These are phyloP conservation scores for Euptelea pleiosperma DNA, from an alignment of 164 flowering plant genomes.

Conservation along the genomic window DNA sequence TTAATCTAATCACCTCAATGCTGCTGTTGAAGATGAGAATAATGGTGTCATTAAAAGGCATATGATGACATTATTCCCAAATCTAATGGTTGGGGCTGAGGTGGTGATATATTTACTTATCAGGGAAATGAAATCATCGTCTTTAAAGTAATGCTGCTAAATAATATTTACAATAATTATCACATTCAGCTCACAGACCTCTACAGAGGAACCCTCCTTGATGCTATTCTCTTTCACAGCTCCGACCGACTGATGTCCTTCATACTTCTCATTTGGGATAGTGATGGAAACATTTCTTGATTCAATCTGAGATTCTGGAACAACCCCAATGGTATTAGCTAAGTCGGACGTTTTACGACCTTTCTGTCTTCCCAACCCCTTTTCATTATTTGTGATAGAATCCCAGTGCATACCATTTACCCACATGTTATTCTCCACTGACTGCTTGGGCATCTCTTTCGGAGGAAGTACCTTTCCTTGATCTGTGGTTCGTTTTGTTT, in stretches of 20 bases:
- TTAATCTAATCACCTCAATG: not conserved
- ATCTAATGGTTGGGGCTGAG: no score
- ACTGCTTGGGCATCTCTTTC: slow-evolving; percentile 21
- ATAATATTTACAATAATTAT: not conserved
- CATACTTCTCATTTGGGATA: slow-evolving; percentile 19
- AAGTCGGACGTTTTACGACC: slow-evolving; percentile 29
- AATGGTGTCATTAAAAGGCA: not conserved
- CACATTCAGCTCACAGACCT: slow-evolving; percentile 43
- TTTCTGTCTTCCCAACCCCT: slow-evolving; percentile 28
- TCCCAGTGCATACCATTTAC: slow-evolving; percentile 29
- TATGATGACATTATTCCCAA: not conserved
- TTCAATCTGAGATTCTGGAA: slow-evolving; percentile 39
- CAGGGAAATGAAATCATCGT: no score
- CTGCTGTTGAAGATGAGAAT: not conserved
- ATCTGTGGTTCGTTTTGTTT: slow-evolving; percentile 2
- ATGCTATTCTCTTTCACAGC: slow-evolving; percentile 31
- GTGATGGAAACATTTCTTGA: slow-evolving; percentile 17
- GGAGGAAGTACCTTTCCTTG: slow-evolving; percentile 21
- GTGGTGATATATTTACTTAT: no score
- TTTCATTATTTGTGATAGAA: slow-evolving; percentile 29
- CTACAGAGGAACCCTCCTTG: slow-evolving; percentile 71
- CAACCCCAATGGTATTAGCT: slow-evolving; percentile 29
- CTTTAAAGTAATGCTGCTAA: no score
- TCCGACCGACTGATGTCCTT: slow-evolving; percentile 14
- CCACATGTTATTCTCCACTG: slow-evolving; percentile 20